Conservation (phyloP, 2,329 filamentous ascomycete species). For the Pezicula carpinea region DNA sequence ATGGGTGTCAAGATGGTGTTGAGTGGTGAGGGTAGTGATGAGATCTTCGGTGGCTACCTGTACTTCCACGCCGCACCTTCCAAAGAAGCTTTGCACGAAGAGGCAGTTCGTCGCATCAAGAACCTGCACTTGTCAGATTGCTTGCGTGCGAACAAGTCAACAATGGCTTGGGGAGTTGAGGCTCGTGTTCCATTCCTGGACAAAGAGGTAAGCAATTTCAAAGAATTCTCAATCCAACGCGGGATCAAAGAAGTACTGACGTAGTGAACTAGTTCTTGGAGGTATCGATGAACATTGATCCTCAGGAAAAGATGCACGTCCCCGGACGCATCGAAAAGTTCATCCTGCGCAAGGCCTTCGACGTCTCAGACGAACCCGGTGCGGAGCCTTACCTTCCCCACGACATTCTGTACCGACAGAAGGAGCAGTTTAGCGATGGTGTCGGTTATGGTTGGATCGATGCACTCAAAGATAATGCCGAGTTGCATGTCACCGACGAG, state of each 20-base stretch:
- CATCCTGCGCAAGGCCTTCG: slow-evolving; percentile 95
- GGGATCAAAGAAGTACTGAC: slow-evolving; percentile 7
- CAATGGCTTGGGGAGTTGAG: slow-evolving; percentile 95
- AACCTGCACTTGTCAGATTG: slow-evolving; percentile 96
- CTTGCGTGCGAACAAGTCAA: slow-evolving; percentile 97
- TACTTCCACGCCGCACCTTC: slow-evolving; percentile 96
- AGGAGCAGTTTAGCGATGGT: slow-evolving; percentile 98
- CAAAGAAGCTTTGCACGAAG: slow-evolving; percentile 89
- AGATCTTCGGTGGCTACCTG: slow-evolving; percentile 97
- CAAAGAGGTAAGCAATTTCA: slow-evolving; percentile 58
- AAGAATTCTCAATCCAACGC: no score
- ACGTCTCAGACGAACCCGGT: slow-evolving; percentile 81
- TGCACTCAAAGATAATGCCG: slow-evolving; percentile 89
- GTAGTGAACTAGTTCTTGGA: slow-evolving; percentile 68
- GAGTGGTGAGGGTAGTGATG: slow-evolving; percentile 92
- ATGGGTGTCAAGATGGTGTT: slow-evolving; percentile 99
- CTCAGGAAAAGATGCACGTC: slow-evolving; percentile 50
- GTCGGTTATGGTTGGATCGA: slow-evolving; percentile 99
- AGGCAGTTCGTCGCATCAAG: slow-evolving; percentile 91
- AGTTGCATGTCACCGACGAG: slow-evolving; percentile 86
- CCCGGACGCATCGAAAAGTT: slow-evolving; percentile 86
- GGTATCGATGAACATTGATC: slow-evolving; percentile 88
- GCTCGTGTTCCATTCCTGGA: slow-evolving; percentile 97
- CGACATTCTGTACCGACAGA: slow-evolving; percentile 95
- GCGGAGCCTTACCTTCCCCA: slow-evolving; percentile 86